Evolutionary conservation across 345 rosid species (phyloP).

Genomic region (sweet orange (Citrus sinensis)): DVS_A1.0 CM039169.1:28870501-28871000

Average conservation of each 20-base stretch:
- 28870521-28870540: constrained; percentile 34
- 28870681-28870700: constrained; percentile 26
- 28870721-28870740: not conserved
- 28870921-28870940: not conserved
- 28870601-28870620: not conserved
- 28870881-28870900: not conserved
- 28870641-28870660: constrained; percentile 51
- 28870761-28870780: not conserved
- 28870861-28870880: constrained; percentile 37
- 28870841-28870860: constrained; percentile 36
- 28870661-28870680: constrained; percentile 38
- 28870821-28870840: constrained; percentile 24
- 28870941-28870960: not conserved
- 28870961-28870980: not conserved
- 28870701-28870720: constrained; percentile 23
- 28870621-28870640: constrained; percentile 29
- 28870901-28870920: not conserved
- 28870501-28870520: constrained; percentile 38
- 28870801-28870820: constrained; percentile 45
- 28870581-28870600: not conserved
- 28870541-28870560: not conserved
- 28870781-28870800: not conserved
- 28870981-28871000: not conserved
- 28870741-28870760: not conserved
- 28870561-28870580: not conserved